Percentiles rank a stretch among this genome's conserved stretches.
These are phyloP conservation scores for Asterophora lycoperdoides DNA, from an alignment of 768 basidiomycete species.

Conservation along the genomic window DNA sequence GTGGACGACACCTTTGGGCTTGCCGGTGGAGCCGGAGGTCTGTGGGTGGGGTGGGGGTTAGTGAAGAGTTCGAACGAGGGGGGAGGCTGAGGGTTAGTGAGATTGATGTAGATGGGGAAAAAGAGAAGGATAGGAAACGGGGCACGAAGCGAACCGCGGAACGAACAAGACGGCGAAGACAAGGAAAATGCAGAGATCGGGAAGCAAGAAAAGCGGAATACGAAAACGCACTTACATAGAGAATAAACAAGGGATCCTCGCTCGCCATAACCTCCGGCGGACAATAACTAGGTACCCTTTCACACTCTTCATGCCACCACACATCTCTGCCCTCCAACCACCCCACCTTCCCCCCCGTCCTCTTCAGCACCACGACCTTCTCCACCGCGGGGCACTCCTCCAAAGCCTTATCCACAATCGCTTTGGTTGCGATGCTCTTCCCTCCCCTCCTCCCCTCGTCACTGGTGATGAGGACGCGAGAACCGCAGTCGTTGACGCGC, in stretches of 20 bases:
- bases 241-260: conserved; percentile 98
- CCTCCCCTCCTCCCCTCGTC: conserved; percentile 95
- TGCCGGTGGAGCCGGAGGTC: conserved; percentile 94
- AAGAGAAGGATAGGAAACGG: no score
- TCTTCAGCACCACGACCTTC: conserved; percentile 83
- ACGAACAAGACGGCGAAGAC: no score
- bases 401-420: conserved; percentile 89
- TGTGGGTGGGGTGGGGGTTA: conserved; percentile 21
- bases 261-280: conserved; percentile 81
- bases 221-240: conserved; percentile 96
- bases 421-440: conserved; percentile 91
- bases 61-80: no score
- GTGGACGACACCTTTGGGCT: conserved; percentile 96
- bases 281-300: conserved; percentile 83
- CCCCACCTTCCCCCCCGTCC: conserved; percentile 80
- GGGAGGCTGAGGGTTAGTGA: no score
- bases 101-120: no score
- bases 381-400: conserved; percentile 81
- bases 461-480: conserved; percentile 88
- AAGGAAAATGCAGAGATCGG: no score
- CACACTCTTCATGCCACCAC: conserved; percentile 96
- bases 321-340: conserved; percentile 83
- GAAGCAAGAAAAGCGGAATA: conserved; percentile 11
- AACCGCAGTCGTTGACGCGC: conserved; percentile 84
- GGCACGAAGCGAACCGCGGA: no score